Evolutionary conservation across 2,329 filamentous ascomycete species (phyloP), one percentile per base, ranked within the genome.

Genomic region (Ploettnerulaceae sp.): DNA sequence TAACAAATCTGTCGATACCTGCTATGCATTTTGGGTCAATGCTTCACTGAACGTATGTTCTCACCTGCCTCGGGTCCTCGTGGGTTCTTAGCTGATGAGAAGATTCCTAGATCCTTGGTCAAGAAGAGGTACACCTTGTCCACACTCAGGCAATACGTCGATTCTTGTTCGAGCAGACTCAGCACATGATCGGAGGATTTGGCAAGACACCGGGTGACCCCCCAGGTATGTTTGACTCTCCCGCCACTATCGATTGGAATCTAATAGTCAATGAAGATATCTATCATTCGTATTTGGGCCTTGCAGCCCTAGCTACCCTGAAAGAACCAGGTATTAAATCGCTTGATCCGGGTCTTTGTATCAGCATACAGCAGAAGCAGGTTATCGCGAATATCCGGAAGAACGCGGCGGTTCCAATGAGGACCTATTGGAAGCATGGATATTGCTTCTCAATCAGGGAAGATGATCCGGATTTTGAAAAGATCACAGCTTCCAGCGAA

Each of bases 1-100:
- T 63, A 96, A 95, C 70, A 98, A 98, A 66, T 76, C 83, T 37
- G 86, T 87, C 7, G 93, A 98, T 67, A 97, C 93, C 0, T 98
- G 93, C 68, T 98, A 98, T 66, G 84, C 81, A 17, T 98, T 91
- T 73, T 98, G 93, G 93, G 88, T 87, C 0, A 75, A 76, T 3
- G 89, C 80, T 2, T 80, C 89, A 40, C 64, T 77, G 40, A 63
- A 66, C 48, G 72, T 74, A 66, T 58, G 64, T 38, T 33, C 1
- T 17, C 12, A 18, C n/a, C n/a, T n/a, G 7, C n/a, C n/a, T 22
- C 18, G n/a, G 12, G 22, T 5, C 29, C n/a, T 2, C 9, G 5
- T 7, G 12, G 32, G 4, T n/a, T 15, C 3, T 12, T 48, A 15
- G 41, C 9, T 49, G 43, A 50, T 20, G 53, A 34, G 59, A 22